Evolutionary conservation across 768 basidiomycete genomes (phyloP).

Genomic region (Cystobasidium ongulense): DNA sequence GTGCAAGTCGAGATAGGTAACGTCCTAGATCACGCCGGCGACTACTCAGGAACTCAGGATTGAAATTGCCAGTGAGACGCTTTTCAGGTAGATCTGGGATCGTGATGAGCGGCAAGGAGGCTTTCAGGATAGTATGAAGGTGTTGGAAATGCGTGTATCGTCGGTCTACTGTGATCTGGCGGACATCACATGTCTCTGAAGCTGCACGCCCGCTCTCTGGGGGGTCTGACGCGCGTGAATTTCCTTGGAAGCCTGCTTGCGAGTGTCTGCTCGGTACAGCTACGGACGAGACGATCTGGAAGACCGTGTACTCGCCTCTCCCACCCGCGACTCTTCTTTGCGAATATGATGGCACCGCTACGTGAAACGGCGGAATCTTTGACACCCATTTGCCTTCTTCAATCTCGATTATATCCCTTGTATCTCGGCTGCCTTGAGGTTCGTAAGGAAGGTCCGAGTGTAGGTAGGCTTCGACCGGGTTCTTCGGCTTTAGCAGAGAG

Average conservation of each 20-base stretch:
- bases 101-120: constrained; percentile 64
- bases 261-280: background rate
- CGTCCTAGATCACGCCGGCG: constrained; percentile 70
- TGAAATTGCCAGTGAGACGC: constrained; percentile 72
- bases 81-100: constrained; percentile 78
- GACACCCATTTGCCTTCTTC: background rate
- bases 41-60: constrained; percentile 71
- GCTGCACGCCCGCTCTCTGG: constrained; percentile 40
- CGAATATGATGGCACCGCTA: background rate
- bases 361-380: background rate
- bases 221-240: background rate
- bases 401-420: background rate
- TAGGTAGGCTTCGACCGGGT: constrained; percentile 6
- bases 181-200: constrained; percentile 38
- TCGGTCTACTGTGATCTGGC: constrained; percentile 63
- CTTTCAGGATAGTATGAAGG: constrained; percentile 62
- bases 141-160: constrained; percentile 78
- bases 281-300: constrained; percentile 4
- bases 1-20: constrained; percentile 61
- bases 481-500: background rate
- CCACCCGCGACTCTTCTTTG: background rate
- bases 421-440: background rate
- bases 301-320: constrained; percentile 1
- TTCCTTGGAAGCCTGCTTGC: too few relatives aligned
- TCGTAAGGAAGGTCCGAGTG: background rate